These are phyloP conservation scores for Diutina siamensis DNA, from an alignment of 1,139 yeast species.

Conservation along the genomic window DNA sequence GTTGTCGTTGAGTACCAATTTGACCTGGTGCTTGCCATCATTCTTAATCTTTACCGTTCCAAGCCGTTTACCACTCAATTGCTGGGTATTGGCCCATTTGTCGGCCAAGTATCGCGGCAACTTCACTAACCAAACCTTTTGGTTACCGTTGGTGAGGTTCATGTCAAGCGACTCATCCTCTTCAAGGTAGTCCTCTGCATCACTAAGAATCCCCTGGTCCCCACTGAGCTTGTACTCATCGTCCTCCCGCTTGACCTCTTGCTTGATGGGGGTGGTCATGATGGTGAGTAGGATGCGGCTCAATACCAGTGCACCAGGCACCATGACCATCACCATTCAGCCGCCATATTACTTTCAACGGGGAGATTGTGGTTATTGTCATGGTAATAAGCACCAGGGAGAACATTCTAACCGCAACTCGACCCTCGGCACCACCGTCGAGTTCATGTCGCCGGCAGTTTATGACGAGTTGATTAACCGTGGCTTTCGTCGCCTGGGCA, in stretches of 20 bases:
- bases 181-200: conserved; percentile 38
- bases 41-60: conserved; percentile 67
- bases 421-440: conserved; percentile 40
- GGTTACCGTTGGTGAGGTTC: conserved; percentile 40
- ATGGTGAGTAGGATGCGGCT: neutral
- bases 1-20: conserved; percentile 39
- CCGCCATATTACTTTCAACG: conserved; percentile 8
- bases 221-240: conserved; percentile 6
- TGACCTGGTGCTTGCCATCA: conserved; percentile 37
- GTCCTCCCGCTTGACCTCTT: neutral
- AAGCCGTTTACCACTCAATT: conserved; percentile 58
- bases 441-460: conserved; percentile 33
- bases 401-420: conserved; percentile 13
- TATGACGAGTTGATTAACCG: conserved; percentile 57
- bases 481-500: conserved; percentile 77
- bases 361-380: conserved; percentile 52
- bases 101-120: conserved; percentile 81
- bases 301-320: neutral
- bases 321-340: conserved; percentile 7
- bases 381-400: conserved; percentile 36
- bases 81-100: conserved; percentile 59
- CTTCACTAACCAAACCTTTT: conserved; percentile 86
- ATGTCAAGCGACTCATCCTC: conserved; percentile 54
- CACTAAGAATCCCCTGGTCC: conserved; percentile 20
- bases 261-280: neutral